Evolutionary conservation across 2,329 filamentous ascomycete species (phyloP).

Genomic region (Sarocladium kiliense): DNA sequence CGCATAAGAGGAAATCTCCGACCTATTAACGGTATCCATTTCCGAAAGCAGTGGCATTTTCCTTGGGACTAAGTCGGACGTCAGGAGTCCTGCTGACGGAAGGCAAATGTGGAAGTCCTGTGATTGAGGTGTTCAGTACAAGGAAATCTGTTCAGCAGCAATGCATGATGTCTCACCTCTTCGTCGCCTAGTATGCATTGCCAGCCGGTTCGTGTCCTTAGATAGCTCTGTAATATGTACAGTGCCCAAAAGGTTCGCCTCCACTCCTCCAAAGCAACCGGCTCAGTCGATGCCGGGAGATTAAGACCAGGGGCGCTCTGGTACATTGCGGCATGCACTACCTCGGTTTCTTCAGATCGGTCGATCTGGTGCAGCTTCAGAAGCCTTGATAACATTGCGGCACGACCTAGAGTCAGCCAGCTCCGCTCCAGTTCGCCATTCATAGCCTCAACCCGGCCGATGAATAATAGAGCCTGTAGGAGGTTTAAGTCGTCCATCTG

Average conservation of each 20-base stretch:
- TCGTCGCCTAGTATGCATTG: constrained; percentile 5
- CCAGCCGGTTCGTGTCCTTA: constrained; percentile 9
- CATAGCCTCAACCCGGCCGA: constrained; percentile 12
- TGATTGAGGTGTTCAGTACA: background rate
- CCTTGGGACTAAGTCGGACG: background rate
- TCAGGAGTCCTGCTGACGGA: background rate
- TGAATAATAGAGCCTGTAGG: constrained; percentile 11
- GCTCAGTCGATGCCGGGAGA: constrained; percentile 2
- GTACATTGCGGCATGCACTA: too few relatives aligned
- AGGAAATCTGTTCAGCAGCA: too few relatives aligned
- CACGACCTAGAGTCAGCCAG: constrained; percentile 12
- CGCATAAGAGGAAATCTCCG: constrained; percentile 10
- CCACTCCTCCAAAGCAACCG: constrained; percentile 8
- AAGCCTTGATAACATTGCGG: constrained; percentile 11
- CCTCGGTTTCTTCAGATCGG: too few relatives aligned
- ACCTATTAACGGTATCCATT: background rate
- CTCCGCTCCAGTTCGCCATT: constrained; percentile 10
- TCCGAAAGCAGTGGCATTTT: background rate
- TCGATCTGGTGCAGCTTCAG: constrained; percentile 8
- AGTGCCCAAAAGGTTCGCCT: constrained; percentile 10
- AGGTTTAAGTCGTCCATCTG: constrained; percentile 9
- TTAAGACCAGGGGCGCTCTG: background rate
- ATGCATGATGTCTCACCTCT: constrained; percentile 2
- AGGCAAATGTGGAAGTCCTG: constrained; percentile 3
- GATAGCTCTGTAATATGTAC: constrained; percentile 10